These are phyloP conservation scores for Pseudocercospora cruenta DNA, from an alignment of 2,329 filamentous ascomycete genomes.

Conservation along the genomic window DNA sequence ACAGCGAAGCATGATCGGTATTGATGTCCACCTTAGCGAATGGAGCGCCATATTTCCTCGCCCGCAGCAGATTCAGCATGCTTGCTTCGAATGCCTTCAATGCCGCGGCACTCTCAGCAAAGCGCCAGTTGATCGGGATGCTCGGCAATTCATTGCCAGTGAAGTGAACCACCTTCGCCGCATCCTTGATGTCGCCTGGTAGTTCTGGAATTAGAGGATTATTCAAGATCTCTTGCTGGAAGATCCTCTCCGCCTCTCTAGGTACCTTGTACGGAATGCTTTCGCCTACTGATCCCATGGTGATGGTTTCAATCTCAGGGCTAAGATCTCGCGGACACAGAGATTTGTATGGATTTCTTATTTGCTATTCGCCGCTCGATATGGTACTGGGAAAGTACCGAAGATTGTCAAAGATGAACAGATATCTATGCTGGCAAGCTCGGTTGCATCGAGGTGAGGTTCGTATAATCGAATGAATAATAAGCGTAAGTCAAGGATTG, in stretches of 20 bases:
- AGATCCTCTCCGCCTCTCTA: slow-evolving; percentile 32
- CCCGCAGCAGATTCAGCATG: slow-evolving; percentile 27
- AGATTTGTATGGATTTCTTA: too few relatives aligned
- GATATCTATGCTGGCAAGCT: not conserved
- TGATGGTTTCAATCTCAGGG: not conserved
- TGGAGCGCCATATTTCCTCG: slow-evolving; percentile 23
- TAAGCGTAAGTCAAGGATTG: not conserved
- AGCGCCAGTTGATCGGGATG: slow-evolving; percentile 61
- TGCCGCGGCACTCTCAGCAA: slow-evolving; percentile 54
- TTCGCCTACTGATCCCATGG: slow-evolving; percentile 16
- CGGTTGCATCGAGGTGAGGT: not conserved
- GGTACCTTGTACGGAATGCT: slow-evolving; percentile 25
- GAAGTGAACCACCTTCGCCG: slow-evolving; percentile 45
- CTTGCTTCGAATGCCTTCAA: slow-evolving; percentile 37
- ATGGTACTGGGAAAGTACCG: too few relatives aligned
- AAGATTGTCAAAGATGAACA: not conserved
- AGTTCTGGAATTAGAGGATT: slow-evolving; percentile 48
- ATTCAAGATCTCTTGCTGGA: slow-evolving; percentile 47
- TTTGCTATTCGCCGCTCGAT: too few relatives aligned
- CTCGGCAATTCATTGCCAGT: slow-evolving; percentile 49
- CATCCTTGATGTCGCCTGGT: slow-evolving; percentile 43
- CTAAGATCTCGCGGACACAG: not conserved
- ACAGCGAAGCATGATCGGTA: slow-evolving; percentile 30
- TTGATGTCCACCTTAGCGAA: slow-evolving; percentile 24
- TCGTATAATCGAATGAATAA: not conserved